phyloP scores from a whole-genome alignment of 1,139 yeast genomes.

The Suhomyces bokatorum region DNA sequence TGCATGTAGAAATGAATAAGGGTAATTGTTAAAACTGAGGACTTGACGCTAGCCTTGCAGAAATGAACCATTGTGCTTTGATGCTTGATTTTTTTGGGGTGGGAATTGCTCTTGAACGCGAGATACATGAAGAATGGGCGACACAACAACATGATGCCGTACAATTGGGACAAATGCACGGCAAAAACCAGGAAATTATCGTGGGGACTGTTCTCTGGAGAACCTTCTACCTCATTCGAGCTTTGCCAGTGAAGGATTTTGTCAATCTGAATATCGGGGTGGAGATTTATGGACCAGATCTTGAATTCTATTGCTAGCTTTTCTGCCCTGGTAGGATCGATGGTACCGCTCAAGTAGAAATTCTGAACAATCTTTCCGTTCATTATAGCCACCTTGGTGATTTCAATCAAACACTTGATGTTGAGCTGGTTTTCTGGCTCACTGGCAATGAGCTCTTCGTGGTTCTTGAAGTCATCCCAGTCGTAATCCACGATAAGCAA shows the following conservation, averaged over 20 bases:
- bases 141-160: conserved; percentile 43
- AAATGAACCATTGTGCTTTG: conserved; percentile 21
- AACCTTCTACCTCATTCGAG: conserved; percentile 6
- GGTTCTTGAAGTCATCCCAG: conserved; percentile 37
- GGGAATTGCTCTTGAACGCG: conserved; percentile 13
- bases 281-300: conserved; percentile 37
- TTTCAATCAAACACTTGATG: conserved; percentile 17
- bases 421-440: conserved; percentile 15
- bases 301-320: conserved; percentile 42
- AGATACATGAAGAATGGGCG: conserved; percentile 48
- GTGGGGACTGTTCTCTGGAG: conserved; percentile 5
- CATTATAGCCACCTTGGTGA: conserved; percentile 19
- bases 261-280: conserved; percentile 25
- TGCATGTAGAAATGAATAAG: conserved; percentile 26
- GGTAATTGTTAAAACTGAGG: conserved; percentile 37
- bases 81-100: conserved; percentile 16
- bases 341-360: conserved; percentile 37
- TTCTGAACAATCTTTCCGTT: conserved; percentile 35
- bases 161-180: conserved; percentile 41
- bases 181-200: conserved; percentile 28
- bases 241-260: conserved; percentile 16
- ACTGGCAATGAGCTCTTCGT: conserved; percentile 13
- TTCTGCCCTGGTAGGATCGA: conserved; percentile 36
- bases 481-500: conserved; percentile 39
- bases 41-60: conserved; percentile 38